Conservation (phyloP, 345 rosid genomes). For the Noccaea bulbosa region DNA sequence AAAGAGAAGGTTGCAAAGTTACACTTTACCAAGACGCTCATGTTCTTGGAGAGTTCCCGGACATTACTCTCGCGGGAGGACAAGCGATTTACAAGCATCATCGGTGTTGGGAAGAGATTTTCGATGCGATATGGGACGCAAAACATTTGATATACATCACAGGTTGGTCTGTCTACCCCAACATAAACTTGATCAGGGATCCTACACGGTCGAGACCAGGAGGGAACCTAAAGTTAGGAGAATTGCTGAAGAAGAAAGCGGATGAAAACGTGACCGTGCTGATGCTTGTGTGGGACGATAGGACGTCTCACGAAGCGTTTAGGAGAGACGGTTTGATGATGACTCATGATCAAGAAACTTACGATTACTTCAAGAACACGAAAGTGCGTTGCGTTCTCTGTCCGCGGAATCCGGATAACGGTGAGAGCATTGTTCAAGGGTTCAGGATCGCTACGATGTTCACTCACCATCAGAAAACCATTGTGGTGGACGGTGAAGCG, state of each 20-base stretch:
- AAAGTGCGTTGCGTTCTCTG: conserved; percentile 68
- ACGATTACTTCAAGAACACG: conserved; percentile 51
- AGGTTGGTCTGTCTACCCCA: conserved; percentile 77
- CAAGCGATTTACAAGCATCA: conserved; percentile 45
- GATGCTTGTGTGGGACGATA: conserved; percentile 83
- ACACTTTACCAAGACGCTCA: conserved; percentile 90
- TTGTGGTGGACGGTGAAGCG: conserved; percentile 62
- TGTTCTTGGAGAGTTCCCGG: conserved; percentile 45
- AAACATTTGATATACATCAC: conserved; percentile 67
- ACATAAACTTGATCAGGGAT: conserved; percentile 65
- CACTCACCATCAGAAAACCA: conserved; percentile 79
- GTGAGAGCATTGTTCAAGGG: conserved; percentile 53
- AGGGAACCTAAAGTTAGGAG: conserved; percentile 54
- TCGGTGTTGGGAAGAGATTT: conserved; percentile 85
- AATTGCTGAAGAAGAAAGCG: conserved; percentile 64
- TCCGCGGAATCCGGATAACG: conserved; percentile 63
- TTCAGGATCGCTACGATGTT: conserved; percentile 56
- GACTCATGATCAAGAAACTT: conserved; percentile 78
- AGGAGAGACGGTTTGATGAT: conserved; percentile 69
- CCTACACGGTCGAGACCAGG: conserved; percentile 41
- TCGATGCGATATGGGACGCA: conserved; percentile 63
- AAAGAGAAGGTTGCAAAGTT: conserved; percentile 65
- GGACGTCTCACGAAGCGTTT: conserved; percentile 57
- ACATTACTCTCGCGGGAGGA: conserved; percentile 28
- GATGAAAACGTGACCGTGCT: conserved; percentile 64